Base-by-base conservation (phyloP, 1,284 basidiomycete genomes). In the Puccinia horiana region DNA sequence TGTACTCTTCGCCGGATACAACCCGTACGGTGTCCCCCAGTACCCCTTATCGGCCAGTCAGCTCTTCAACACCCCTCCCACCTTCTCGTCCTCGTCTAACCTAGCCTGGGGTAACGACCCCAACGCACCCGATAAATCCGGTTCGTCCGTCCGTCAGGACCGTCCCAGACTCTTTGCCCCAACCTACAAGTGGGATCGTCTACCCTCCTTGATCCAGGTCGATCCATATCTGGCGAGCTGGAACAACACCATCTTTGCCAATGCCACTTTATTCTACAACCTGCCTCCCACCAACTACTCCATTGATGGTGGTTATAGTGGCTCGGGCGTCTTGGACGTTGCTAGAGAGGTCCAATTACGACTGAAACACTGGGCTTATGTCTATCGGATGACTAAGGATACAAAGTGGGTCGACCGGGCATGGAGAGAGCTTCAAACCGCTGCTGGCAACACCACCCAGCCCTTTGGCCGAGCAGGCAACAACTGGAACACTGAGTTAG, bases 121-220 rank as follows among this genome's bases (percentile, higher is more conserved):
- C 37, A 81, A 81, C 26, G n/a, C 67, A 1, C 92, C 93, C 14
- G 87, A 90, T 29, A 91, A 87, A 83, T 91, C 92, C 14, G 87
- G 88, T 72, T 89, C 90, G 20, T 91, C 91, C 47, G 89, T 93
- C 65, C 92, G 95, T 80, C 86, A 91, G 9, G 91, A 93, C 85
- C 94, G 96, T 84, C 96, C 96, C 32, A 93, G 94, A 83, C 90
- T 99, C 83, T 93, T 98, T 84, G 96, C 96, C 23, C 94, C 96
- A 16, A 85, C 90, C 20, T 96, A 95, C 90, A 95, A 95, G 88
- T 98, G 97, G 96, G 88, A 91, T 40, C 94, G 92, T 35, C 90
- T 99, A 52, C 91, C 86, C 20, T 83, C 92, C 16, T 89, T 96
- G 84, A 98, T 98, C 85, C 87, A 89, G 82, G 91, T 90, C 83